A percentile compares a stretch with the other conserved stretches of the same genome.
Evolutionary conservation across 305 asterid species (phyloP).

Genomic region (Rubia peregrina): DNA sequence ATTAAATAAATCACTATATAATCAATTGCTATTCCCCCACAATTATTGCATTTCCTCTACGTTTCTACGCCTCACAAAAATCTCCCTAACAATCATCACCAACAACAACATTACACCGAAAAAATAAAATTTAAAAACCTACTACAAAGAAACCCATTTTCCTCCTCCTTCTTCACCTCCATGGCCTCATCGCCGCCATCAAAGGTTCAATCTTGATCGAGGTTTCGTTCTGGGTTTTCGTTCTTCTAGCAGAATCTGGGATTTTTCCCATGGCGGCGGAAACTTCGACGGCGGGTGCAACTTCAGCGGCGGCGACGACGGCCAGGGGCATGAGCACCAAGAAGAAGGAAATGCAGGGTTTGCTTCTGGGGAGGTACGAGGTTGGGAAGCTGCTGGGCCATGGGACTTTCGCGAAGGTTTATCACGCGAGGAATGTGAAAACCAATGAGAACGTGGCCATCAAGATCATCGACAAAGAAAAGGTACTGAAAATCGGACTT

Average conservation of each 20-base stretch:
- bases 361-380: slow-evolving; percentile 56
- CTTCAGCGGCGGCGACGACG: slow-evolving; percentile 14
- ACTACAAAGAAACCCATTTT: neutral
- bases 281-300: neutral
- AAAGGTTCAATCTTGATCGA: neutral
- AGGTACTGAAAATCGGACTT: slow-evolving; percentile 60
- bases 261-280: slow-evolving; percentile 33
- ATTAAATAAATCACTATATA: neutral
- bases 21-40: neutral
- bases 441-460: slow-evolving; percentile 69
- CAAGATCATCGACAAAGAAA: slow-evolving; percentile 80
- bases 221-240: neutral
- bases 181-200: slow-evolving; percentile 8
- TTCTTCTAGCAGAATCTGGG: neutral
- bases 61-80: slow-evolving; percentile 12
- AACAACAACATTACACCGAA: neutral
- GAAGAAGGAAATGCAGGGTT: slow-evolving; percentile 58
- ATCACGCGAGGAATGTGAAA: slow-evolving; percentile 61
- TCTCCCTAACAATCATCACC: neutral
- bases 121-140: neutral
- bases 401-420: slow-evolving; percentile 84
- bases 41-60: neutral
- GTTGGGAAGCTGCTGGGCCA: slow-evolving; percentile 71
- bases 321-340: slow-evolving; percentile 26
- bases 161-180: neutral